phyloP scores from a whole-genome alignment of 306 rosid species.

The Lupinus albus region DNA sequence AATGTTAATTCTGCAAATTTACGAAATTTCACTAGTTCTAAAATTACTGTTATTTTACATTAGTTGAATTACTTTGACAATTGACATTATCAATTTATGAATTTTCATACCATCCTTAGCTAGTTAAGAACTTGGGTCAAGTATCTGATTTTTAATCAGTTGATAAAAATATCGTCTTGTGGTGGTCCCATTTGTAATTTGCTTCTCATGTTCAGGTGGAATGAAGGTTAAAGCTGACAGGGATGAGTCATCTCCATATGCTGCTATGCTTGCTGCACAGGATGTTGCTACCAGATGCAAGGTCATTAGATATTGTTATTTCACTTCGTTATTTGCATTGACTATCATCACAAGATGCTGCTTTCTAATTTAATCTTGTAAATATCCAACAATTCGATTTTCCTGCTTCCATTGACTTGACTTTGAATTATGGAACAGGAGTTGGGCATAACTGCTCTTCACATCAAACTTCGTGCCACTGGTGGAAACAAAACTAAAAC shows the following conservation, averaged over 20 bases:
- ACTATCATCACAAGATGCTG: not conserved
- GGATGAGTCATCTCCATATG: slow-evolving; percentile 85
- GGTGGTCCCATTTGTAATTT: not conserved
- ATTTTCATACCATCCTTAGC: not conserved
- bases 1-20: not conserved
- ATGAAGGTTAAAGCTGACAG: slow-evolving; percentile 93
- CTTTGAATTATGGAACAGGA: slow-evolving; percentile 49
- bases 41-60: not conserved
- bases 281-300: slow-evolving; percentile 83
- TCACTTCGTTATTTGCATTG: not conserved
- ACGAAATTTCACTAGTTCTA: not conserved
- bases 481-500: slow-evolving; percentile 88
- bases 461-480: slow-evolving; percentile 79
- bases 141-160: not conserved
- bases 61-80: not conserved
- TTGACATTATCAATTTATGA: not conserved
- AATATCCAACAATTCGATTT: not conserved
- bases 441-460: slow-evolving; percentile 77
- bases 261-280: slow-evolving; percentile 93
- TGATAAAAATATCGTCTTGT: not conserved
- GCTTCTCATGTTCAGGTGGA: slow-evolving; percentile 56
- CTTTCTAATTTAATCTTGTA: not conserved
- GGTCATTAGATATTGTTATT: slow-evolving; percentile 39
- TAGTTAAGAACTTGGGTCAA: not conserved
- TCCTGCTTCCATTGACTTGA: not conserved